Conservation (phyloP, 192 early-diverging fungal genomes). For the Coemansia sp. region DNA sequence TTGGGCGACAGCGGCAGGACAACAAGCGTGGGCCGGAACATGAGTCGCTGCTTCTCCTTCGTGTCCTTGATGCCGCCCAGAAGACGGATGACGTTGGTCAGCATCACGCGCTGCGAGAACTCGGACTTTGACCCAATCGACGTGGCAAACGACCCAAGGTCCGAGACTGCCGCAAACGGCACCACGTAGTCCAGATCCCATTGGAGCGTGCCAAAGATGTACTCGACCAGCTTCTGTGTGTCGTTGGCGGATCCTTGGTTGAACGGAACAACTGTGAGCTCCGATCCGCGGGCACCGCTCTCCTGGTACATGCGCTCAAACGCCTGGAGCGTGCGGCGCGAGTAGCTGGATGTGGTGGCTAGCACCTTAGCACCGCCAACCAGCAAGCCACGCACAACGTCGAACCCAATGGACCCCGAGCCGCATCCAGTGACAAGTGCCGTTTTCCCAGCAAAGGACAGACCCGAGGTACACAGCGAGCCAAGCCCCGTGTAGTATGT, state of each 20-base stretch:
- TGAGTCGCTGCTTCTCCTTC: slow-evolving; percentile 72
- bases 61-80: slow-evolving; percentile 81
- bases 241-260: slow-evolving; percentile 86
- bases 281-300: slow-evolving; percentile 80
- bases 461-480: slow-evolving; percentile 66
- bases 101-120: slow-evolving; percentile 87
- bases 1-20: slow-evolving; percentile 90
- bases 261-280: slow-evolving; percentile 88
- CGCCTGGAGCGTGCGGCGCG: slow-evolving; percentile 75
- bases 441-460: slow-evolving; percentile 79
- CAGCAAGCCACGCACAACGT: slow-evolving; percentile 83
- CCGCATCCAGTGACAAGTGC: slow-evolving; percentile 90
- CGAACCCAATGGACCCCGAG: slow-evolving; percentile 84
- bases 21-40: slow-evolving; percentile 83
- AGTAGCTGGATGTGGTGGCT: slow-evolving; percentile 88
- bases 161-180: slow-evolving; percentile 90
- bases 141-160: slow-evolving; percentile 81
- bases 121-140: slow-evolving; percentile 77
- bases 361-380: slow-evolving; percentile 86
- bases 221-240: slow-evolving; percentile 71
- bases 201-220: slow-evolving; percentile 62
- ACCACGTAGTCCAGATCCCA: slow-evolving; percentile 90
- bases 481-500: slow-evolving; percentile 74
- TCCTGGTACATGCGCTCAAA: slow-evolving; percentile 83
- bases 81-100: slow-evolving; percentile 87